These are phyloP conservation scores for Pythium dissimile DNA, from an alignment of 352 stramenopile species.

Conservation along the genomic window DNA sequence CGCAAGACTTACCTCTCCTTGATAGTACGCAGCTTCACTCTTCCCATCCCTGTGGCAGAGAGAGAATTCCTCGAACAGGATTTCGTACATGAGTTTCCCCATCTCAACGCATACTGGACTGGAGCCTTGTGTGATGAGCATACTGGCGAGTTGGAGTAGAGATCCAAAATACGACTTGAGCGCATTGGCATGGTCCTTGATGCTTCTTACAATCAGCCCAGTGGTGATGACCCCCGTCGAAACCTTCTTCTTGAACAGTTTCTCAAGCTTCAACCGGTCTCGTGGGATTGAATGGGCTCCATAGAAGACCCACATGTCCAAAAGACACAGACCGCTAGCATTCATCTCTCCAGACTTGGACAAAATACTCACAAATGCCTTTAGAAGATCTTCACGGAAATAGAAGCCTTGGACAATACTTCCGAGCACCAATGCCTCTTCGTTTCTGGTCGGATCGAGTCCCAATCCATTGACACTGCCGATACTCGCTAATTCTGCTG, in stretches of 20 bases:
- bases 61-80: slow-evolving; percentile 54
- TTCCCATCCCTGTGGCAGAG: slow-evolving; percentile 7
- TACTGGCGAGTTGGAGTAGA: slow-evolving; percentile 30
- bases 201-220: slow-evolving; percentile 27
- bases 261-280: slow-evolving; percentile 36
- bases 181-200: slow-evolving; percentile 35
- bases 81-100: slow-evolving; percentile 38
- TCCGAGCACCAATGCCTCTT: slow-evolving; percentile 46
- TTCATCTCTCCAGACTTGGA: slow-evolving; percentile 1
- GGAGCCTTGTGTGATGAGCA: slow-evolving; percentile 27
- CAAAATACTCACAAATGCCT: slow-evolving; percentile 29
- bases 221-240: slow-evolving; percentile 19
- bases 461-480: slow-evolving; percentile 1
- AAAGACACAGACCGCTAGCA: slow-evolving; percentile 20
- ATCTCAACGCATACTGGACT: slow-evolving; percentile 19
- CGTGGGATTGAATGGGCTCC: slow-evolving; percentile 37
- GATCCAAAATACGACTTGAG: slow-evolving; percentile 44
- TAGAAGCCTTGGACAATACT: slow-evolving; percentile 52
- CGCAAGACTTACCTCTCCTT: slow-evolving; percentile 36
- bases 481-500: background rate
- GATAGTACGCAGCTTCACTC: slow-evolving; percentile 37
- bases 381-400: slow-evolving; percentile 48
- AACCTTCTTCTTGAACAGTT: slow-evolving; percentile 43
- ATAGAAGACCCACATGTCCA: slow-evolving; percentile 53
- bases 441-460: slow-evolving; percentile 19